These are phyloP conservation scores for Zymoseptoria tritici DNA, from an alignment of 2,329 filamentous ascomycete species.

Conservation along the genomic window DNA sequence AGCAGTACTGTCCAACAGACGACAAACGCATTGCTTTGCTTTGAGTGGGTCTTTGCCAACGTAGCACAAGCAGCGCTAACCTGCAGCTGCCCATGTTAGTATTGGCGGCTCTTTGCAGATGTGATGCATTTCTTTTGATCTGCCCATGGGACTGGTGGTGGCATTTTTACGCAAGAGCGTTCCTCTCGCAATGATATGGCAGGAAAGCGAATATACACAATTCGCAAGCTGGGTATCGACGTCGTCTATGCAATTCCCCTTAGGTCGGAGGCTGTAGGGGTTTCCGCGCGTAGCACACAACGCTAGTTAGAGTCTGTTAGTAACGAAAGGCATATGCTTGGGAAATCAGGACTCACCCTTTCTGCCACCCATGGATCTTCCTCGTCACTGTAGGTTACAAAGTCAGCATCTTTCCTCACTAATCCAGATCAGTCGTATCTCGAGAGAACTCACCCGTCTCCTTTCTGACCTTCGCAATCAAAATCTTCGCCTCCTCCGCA, in stretches of 20 bases:
- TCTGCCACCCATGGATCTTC: conserved; percentile 18
- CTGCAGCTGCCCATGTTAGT: neutral
- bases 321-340: neutral
- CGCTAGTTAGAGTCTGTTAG: neutral
- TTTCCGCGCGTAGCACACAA: conserved; percentile 7
- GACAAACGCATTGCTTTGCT: neutral
- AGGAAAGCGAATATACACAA: no score
- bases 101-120: no score
- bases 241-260: neutral
- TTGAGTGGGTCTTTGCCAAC: neutral
- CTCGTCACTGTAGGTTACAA: conserved; percentile 3
- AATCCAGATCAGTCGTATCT: neutral
- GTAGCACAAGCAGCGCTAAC: neutral
- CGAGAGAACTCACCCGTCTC: conserved; percentile 20
- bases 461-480: conserved; percentile 37
- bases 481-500: conserved; percentile 38
- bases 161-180: no score
- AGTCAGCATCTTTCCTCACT: neutral
- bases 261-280: neutral
- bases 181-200: no score
- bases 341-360: conserved; percentile 7
- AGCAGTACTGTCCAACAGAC: no score
- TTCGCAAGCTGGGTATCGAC: no score
- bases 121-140: no score
- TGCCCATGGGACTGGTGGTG: no score